Evolutionary conservation across 176 grass and related monocot genomes (phyloP), one percentile per base, ranked within the genome.

Genomic region (Elymus sibiricus): DNA sequence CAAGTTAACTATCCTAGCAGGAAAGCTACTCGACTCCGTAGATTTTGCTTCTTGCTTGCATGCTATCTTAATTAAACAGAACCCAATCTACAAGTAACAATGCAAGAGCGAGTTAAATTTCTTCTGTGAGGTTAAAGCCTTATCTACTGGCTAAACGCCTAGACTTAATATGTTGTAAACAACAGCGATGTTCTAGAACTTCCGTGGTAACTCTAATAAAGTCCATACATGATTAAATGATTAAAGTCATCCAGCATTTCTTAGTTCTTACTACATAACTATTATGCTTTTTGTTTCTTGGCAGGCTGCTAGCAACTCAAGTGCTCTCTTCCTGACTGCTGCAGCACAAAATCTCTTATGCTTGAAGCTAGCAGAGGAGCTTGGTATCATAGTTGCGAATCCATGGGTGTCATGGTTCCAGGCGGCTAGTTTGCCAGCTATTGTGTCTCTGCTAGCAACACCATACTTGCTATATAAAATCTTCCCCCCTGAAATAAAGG

Each of bases 311-410:
- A 58, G 95, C 64, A 95, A 84, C 75, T 95, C 95, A 32, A 93
- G 91, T 77, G 95, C 91, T 39, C 83, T 98, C 85, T 98, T 92
- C 83, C 80, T 98, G 74, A 98, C 95, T 70, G 93, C 93, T 82
- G 93, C 89, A 83, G 93, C 95, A 86, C 95, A 98, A 84, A 98
- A 98, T 79, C 86, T 98, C 34, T 79, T 95, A 62, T 98, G 95
- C 84, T 89, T 98, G 79, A 95, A 93, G 66, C 74, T 98, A 77
- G 95, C 95, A 34, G 89, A 98, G 78, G 95, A 98, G 47, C 89
- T 98, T 84, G 95, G 93, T 76, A 84, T 98, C 59, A 51, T 71
- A 31, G 86, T 98, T 70, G 53, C 80, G 83, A 98, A 90, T 87
- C 95, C 95, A 78, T 98, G 95, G 95, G 67, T 98, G 22, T 21